phyloP scores from a whole-genome alignment of 1,284 basidiomycete species.

The Volvariella surrecta region DNA sequence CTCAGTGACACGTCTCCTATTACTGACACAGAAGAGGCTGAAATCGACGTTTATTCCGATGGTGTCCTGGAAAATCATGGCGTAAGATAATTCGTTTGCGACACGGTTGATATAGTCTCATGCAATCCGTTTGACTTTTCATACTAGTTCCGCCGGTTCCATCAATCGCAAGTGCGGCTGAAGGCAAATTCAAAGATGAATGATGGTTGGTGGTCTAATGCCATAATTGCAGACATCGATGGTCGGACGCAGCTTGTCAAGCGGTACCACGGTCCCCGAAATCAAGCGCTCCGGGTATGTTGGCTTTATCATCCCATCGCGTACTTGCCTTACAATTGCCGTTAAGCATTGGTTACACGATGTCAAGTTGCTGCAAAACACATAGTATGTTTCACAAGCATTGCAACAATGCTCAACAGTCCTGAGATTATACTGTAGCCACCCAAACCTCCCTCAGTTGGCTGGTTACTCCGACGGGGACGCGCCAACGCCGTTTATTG shows the following conservation, averaged over 20 bases:
- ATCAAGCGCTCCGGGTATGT: slow-evolving; percentile 24
- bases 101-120: slow-evolving; percentile 2
- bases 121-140: neutral
- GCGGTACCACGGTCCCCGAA: slow-evolving; percentile 31
- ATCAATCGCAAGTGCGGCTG: slow-evolving; percentile 36
- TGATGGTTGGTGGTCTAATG: slow-evolving; percentile 39
- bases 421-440: slow-evolving; percentile 24
- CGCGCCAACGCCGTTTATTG: slow-evolving; percentile 38
- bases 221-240: slow-evolving; percentile 28
- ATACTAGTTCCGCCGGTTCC: slow-evolving; percentile 37
- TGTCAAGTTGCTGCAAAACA: slow-evolving; percentile 38
- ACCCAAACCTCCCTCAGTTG: slow-evolving; percentile 46
- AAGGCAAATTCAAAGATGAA: slow-evolving; percentile 25
- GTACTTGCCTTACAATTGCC: neutral
- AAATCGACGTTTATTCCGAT: slow-evolving; percentile 11
- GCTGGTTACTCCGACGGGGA: slow-evolving; percentile 41
- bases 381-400: slow-evolving; percentile 28
- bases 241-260: slow-evolving; percentile 33
- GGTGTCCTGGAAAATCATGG: slow-evolving; percentile 24
- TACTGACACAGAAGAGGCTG: too few species aligned
- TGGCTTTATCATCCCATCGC: neutral
- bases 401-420: neutral
- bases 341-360: slow-evolving; percentile 39
- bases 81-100: slow-evolving; percentile 15
- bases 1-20: too few species aligned